Conservation (phyloP, 2,329 filamentous ascomycete genomes). For the Colletotrichum tofieldiae region DNA sequence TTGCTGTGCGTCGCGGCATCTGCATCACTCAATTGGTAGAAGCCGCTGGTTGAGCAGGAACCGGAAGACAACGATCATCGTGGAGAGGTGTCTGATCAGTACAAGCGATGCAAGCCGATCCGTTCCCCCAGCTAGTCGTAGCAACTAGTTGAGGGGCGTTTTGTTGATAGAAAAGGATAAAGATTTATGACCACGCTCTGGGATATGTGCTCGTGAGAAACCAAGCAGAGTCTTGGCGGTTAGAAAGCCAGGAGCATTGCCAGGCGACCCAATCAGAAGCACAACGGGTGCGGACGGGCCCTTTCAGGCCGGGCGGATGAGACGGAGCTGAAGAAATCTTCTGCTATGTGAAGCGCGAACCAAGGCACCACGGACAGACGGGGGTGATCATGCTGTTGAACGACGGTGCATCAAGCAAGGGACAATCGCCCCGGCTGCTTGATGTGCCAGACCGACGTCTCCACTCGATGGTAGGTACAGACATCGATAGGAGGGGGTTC, state of each 20-base stretch:
- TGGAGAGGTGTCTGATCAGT: not conserved
- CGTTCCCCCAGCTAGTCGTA: not conserved
- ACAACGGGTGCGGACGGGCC: not conserved
- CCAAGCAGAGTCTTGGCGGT: constrained; percentile 25
- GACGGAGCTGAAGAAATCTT: constrained; percentile 22
- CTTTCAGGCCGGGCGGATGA: constrained; percentile 5
- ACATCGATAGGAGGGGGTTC: constrained; percentile 9
- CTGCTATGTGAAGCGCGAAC: constrained; percentile 15
- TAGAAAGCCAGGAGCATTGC: constrained; percentile 1
- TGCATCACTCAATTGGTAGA: not conserved
- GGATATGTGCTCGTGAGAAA: not conserved
- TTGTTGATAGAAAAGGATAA: constrained; percentile 14
- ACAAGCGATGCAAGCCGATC: not conserved
- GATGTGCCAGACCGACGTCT: constrained; percentile 34
- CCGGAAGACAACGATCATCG: not conserved
- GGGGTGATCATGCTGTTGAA: not conserved
- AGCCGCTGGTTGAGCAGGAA: not conserved
- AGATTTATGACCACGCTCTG: constrained; percentile 31
- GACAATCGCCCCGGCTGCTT: constrained; percentile 12
- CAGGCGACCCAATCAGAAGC: constrained; percentile 5
- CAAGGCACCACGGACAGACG: not conserved
- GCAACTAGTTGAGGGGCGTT: not conserved
- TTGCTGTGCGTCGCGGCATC: not conserved
- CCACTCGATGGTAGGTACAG: constrained; percentile 12
- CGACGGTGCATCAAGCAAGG: not conserved